Conservation (phyloP, 2,329 filamentous ascomycete species). For the Colletotrichum sidae region DNA sequence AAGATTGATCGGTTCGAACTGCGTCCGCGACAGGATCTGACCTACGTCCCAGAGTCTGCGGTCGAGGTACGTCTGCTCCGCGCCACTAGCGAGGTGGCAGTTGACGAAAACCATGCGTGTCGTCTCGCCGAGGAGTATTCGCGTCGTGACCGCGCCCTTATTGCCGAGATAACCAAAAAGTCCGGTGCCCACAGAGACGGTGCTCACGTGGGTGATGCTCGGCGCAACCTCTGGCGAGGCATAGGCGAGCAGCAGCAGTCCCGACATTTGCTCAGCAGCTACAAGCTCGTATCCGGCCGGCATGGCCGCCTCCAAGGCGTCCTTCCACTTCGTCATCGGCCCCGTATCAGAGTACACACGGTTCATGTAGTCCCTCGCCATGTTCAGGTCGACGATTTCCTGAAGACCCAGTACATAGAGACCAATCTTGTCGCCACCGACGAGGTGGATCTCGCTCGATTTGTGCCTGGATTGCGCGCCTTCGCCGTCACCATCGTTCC, state of each 20-base stretch:
- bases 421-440: slow-evolving; percentile 77
- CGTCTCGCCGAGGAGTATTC: slow-evolving; percentile 88
- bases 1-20: slow-evolving; percentile 79
- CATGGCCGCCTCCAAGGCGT: slow-evolving; percentile 77
- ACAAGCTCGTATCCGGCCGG: slow-evolving; percentile 82
- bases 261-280: slow-evolving; percentile 86
- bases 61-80: slow-evolving; percentile 81
- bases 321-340: slow-evolving; percentile 83
- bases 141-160: slow-evolving; percentile 87
- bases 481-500: slow-evolving; percentile 52
- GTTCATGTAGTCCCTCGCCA: slow-evolving; percentile 81
- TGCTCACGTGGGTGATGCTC: slow-evolving; percentile 84
- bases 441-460: slow-evolving; percentile 53
- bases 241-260: slow-evolving; percentile 86
- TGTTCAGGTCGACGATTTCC: slow-evolving; percentile 89
- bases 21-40: slow-evolving; percentile 81
- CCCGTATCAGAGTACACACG: slow-evolving; percentile 78
- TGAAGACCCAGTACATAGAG: slow-evolving; percentile 93
- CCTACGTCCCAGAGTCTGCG: slow-evolving; percentile 89
- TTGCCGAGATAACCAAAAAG: slow-evolving; percentile 95
- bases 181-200: slow-evolving; percentile 86
- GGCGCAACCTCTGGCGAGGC: slow-evolving; percentile 81
- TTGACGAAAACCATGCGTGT: slow-evolving; percentile 92
- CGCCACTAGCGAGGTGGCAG: slow-evolving; percentile 89
- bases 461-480: slow-evolving; percentile 56